phyloP scores from a whole-genome alignment of 2,329 filamentous ascomycete species.

The Apiospora kogelbergensis region DNA sequence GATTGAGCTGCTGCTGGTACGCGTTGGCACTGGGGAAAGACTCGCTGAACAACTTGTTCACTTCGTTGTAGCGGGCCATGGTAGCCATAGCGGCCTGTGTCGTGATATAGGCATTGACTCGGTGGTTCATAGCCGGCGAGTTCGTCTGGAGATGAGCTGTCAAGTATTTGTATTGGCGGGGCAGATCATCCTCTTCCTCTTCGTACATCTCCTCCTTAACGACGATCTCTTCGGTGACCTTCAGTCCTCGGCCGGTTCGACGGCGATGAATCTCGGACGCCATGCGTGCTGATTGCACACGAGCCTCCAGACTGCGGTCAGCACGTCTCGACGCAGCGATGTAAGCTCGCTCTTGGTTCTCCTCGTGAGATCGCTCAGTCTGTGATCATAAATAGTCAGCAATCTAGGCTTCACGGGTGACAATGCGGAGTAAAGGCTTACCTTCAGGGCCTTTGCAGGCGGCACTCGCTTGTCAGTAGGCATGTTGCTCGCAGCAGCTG shows the following conservation, averaged over 20 bases:
- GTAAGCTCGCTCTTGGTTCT: conserved; percentile 86
- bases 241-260: conserved; percentile 78
- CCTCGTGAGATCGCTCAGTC: conserved; percentile 75
- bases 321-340: conserved; percentile 87
- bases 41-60: conserved; percentile 47
- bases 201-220: conserved; percentile 95
- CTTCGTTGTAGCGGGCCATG: conserved; percentile 43
- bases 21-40: conserved; percentile 42
- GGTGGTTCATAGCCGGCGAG: conserved; percentile 60
- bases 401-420: neutral
- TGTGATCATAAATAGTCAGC: conserved; percentile 29
- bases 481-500: conserved; percentile 28
- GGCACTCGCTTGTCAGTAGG: conserved; percentile 30
- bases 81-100: conserved; percentile 44
- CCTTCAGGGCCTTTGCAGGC: conserved; percentile 37
- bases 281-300: conserved; percentile 81
- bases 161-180: conserved; percentile 64
- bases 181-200: conserved; percentile 83
- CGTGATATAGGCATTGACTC: conserved; percentile 50
- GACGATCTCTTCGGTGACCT: conserved; percentile 83
- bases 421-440: conserved; percentile 14
- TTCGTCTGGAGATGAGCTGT: conserved; percentile 61
- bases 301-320: conserved; percentile 83
- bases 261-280: conserved; percentile 91
- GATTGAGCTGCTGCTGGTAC: conserved; percentile 30